phyloP scores from a whole-genome alignment of 2,329 filamentous ascomycete species.

The Penicillium sp. region DNA sequence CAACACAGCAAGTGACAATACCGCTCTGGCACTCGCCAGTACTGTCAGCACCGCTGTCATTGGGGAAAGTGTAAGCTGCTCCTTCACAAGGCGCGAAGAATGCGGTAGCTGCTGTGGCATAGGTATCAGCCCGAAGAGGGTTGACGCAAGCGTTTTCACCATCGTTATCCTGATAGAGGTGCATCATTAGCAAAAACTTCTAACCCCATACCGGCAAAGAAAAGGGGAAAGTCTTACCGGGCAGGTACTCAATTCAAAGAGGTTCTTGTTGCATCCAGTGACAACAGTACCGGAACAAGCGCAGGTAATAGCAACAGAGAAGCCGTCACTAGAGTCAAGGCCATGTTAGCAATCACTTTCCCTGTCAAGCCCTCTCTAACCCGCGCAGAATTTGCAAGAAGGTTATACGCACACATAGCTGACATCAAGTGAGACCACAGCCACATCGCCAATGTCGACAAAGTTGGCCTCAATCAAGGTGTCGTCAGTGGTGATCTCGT shows the following conservation, averaged over 20 bases:
- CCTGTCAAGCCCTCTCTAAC: not conserved
- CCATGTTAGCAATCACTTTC: not conserved
- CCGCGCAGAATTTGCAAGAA: no score
- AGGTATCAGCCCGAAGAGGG: slow-evolving; percentile 3
- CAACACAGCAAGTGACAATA: slow-evolving; percentile 8
- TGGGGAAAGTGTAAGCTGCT: slow-evolving; percentile 11
- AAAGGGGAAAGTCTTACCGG: not conserved
- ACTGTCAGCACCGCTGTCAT: slow-evolving; percentile 5
- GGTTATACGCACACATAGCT: slow-evolving; percentile 9
- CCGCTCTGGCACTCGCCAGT: slow-evolving; percentile 6
- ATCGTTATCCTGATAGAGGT: slow-evolving; percentile 2
- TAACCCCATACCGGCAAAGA: not conserved
- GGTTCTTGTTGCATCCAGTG: slow-evolving; percentile 9
- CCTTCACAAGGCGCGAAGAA: slow-evolving; percentile 9
- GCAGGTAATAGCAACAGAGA: slow-evolving; percentile 11
- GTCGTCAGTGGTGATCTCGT: slow-evolving; percentile 5
- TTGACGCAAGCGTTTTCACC: slow-evolving; percentile 10
- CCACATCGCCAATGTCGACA: slow-evolving; percentile 1
- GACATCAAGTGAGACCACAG: slow-evolving; percentile 9
- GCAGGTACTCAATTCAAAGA: slow-evolving; percentile 5
- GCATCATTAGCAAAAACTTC: not conserved
- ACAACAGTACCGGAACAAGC: slow-evolving; percentile 1
- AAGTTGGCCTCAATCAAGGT: slow-evolving; percentile 13
- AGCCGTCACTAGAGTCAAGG: slow-evolving; percentile 1
- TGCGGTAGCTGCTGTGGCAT: not conserved